Evolutionary conservation across 768 basidiomycete genomes (phyloP).

Genomic region (Russula emetica): DNA sequence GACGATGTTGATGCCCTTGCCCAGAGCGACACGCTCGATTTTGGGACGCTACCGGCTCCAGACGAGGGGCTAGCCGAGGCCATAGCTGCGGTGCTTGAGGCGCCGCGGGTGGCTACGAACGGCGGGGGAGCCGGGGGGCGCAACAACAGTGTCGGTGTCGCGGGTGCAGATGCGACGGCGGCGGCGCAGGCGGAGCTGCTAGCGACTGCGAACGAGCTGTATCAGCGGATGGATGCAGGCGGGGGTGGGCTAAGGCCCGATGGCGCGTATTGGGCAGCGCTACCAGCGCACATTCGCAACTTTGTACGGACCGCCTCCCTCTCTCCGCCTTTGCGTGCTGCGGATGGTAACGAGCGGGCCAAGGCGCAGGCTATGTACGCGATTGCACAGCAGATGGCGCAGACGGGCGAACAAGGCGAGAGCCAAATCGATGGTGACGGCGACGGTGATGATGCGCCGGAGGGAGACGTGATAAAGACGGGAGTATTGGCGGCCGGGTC

Average conservation of each 20-base stretch:
- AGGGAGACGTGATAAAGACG: slow-evolving; percentile 33
- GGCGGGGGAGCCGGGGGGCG: background rate
- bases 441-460: slow-evolving; percentile 29
- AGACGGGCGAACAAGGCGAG: slow-evolving; percentile 37
- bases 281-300: slow-evolving; percentile 63
- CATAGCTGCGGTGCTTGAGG: slow-evolving; percentile 27
- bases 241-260: slow-evolving; percentile 38
- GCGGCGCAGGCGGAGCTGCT: slow-evolving; percentile 40
- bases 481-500: slow-evolving; percentile 35
- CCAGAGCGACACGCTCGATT: slow-evolving; percentile 22
- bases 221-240: slow-evolving; percentile 34
- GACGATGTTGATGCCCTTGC: slow-evolving; percentile 20
- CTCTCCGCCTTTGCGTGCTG: slow-evolving; percentile 31
- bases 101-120: slow-evolving; percentile 12
- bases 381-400: slow-evolving; percentile 63
- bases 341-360: slow-evolving; percentile 36
- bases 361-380: slow-evolving; percentile 64
- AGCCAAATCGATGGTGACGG: slow-evolving; percentile 25
- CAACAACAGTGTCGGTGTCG: slow-evolving; percentile 7
- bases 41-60: slow-evolving; percentile 21
- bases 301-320: slow-evolving; percentile 50
- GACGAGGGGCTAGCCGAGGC: slow-evolving; percentile 28
- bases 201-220: slow-evolving; percentile 48
- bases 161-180: slow-evolving; percentile 22
- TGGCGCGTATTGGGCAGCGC: slow-evolving; percentile 65